Evolutionary conservation across 2,329 filamentous ascomycete genomes (phyloP).

Genomic region (Sarocladium strictum): DNA sequence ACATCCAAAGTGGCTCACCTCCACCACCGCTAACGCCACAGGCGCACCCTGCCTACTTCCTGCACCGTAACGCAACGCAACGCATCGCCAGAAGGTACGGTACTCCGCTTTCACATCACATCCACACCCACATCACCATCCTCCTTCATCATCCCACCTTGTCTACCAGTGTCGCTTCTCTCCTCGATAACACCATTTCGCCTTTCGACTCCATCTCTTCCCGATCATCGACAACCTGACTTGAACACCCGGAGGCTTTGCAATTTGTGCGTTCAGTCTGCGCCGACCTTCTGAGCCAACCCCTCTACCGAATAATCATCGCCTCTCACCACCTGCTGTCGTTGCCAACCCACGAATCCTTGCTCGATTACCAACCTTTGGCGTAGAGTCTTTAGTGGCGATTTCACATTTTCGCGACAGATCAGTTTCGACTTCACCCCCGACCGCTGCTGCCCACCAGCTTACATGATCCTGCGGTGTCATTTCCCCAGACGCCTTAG

Average conservation of each 20-base stretch:
- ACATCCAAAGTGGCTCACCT: too few species aligned
- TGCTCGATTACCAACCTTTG: too few species aligned
- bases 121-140: constrained; percentile 5
- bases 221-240: background rate
- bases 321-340: background rate
- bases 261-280: too few species aligned
- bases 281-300: background rate
- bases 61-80: background rate
- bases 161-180: background rate
- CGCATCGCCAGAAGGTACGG: constrained; percentile 1
- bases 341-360: background rate
- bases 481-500: background rate
- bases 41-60: background rate
- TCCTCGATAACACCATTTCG: background rate
- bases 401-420: too few species aligned
- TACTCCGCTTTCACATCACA: constrained; percentile 4
- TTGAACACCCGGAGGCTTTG: background rate
- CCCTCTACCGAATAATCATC: background rate
- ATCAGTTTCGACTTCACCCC: too few species aligned
- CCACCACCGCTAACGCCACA: background rate
- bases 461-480: background rate
- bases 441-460: background rate
- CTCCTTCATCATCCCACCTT: background rate
- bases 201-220: background rate
- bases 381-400: too few species aligned